phyloP scores from a whole-genome alignment of 768 basidiomycete species.

The Suillus tomentosus region DNA sequence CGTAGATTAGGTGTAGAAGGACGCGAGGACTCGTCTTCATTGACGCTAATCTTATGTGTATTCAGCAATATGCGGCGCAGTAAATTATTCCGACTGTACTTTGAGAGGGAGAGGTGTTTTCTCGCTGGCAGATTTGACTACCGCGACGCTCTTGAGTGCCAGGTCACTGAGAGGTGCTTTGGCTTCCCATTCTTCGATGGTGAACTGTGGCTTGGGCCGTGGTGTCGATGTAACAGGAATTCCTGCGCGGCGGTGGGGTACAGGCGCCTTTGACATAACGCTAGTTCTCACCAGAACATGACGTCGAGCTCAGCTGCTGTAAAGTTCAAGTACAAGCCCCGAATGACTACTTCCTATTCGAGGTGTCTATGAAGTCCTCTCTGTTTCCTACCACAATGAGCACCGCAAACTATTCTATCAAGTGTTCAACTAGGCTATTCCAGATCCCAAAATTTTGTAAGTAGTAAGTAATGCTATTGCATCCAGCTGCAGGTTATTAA shows the following conservation, averaged over 20 bases:
- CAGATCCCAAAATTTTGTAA: background rate
- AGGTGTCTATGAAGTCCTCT: background rate
- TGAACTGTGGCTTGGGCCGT: constrained; percentile 50
- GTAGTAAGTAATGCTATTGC: background rate
- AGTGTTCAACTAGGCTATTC: background rate
- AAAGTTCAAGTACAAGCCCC: background rate
- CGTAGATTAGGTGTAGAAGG: constrained; percentile 40
- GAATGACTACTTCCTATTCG: constrained; percentile 3
- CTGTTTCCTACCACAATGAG: background rate
- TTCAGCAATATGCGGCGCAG: constrained; percentile 27
- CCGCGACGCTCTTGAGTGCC: constrained; percentile 64
- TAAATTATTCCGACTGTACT: constrained; percentile 45
- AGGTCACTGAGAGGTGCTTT: constrained; percentile 75
- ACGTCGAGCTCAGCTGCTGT: constrained; percentile 4
- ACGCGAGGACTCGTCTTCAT: constrained; percentile 36
- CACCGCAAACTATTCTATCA: background rate
- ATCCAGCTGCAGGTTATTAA: background rate
- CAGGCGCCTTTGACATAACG: constrained; percentile 10
- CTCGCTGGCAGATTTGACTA: constrained; percentile 64
- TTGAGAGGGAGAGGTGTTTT: constrained; percentile 69
- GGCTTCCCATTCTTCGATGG: constrained; percentile 90
- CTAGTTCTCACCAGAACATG: constrained; percentile 9
- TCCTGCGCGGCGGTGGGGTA: constrained; percentile 28
- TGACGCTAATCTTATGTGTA: constrained; percentile 43
- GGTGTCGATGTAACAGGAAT: constrained; percentile 27